phyloP scores from a whole-genome alignment of 2,329 filamentous ascomycete genomes.

The Daldinia sp. region DNA sequence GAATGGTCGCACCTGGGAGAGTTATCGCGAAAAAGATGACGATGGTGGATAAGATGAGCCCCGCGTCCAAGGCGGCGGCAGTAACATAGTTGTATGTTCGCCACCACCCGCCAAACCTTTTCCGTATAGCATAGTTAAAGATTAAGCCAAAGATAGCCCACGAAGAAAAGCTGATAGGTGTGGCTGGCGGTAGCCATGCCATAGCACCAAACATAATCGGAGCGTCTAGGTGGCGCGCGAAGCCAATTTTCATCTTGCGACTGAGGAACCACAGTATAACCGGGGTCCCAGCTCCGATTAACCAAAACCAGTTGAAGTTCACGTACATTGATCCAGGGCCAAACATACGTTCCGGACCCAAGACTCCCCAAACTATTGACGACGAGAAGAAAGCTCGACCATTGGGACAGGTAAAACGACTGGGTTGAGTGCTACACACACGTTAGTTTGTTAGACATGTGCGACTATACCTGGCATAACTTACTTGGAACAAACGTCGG shows the following conservation, averaged over 20 bases:
- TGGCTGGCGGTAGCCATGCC: constrained; percentile 64
- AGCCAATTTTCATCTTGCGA: constrained; percentile 52
- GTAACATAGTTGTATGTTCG: constrained; percentile 55
- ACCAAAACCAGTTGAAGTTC: constrained; percentile 62
- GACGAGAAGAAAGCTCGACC: constrained; percentile 58
- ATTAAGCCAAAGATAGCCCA: constrained; percentile 66
- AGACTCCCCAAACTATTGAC: constrained; percentile 65
- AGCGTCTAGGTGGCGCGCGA: constrained; percentile 60
- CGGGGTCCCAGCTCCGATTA: constrained; percentile 59
- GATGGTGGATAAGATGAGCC: constrained; percentile 50
- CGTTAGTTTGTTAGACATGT: constrained; percentile 48
- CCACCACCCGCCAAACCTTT: constrained; percentile 67
- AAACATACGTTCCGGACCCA: constrained; percentile 65
- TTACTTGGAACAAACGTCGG: constrained; percentile 52
- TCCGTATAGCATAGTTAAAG: constrained; percentile 66
- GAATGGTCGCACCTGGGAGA: constrained; percentile 49
- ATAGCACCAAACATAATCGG: constrained; percentile 66
- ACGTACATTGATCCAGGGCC: constrained; percentile 60
- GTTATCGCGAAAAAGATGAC: constrained; percentile 51
- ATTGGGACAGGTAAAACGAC: constrained; percentile 55
- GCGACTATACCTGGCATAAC: constrained; percentile 44
- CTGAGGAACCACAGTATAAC: constrained; percentile 56
- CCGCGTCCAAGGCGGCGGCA: constrained; percentile 51
- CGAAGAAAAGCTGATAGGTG: constrained; percentile 64
- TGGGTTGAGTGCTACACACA: constrained; percentile 50